Conservation (phyloP, 805 yeast species). For the Starmerella bombi region DNA sequence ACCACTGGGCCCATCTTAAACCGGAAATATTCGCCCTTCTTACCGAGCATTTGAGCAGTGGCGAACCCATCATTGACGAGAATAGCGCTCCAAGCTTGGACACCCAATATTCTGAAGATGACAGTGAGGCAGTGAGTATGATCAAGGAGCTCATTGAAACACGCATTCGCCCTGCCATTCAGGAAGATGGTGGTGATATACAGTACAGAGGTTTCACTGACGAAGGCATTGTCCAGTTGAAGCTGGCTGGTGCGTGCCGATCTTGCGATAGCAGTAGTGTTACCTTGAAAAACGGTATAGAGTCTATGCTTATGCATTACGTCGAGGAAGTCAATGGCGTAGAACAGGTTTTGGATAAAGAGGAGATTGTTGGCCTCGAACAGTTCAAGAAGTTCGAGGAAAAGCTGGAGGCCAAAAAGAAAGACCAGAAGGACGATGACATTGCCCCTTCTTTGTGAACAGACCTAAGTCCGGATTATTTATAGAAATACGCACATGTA, state of each 20-base stretch:
- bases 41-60: conserved; percentile 35
- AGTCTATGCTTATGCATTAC: conserved; percentile 92
- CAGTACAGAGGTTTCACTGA: conserved; percentile 77
- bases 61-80: conserved; percentile 39
- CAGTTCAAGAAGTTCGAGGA: conserved; percentile 79
- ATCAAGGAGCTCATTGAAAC: conserved; percentile 87
- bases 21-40: conserved; percentile 43
- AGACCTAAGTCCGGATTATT: too few relatives aligned
- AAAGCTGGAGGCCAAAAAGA: conserved; percentile 31
- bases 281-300: conserved; percentile 89
- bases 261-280: conserved; percentile 84
- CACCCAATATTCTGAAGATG: conserved; percentile 46
- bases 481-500: too few relatives aligned
- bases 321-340: conserved; percentile 90
- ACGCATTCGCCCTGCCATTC: conserved; percentile 92
- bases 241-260: conserved; percentile 90
- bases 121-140: conserved; percentile 71
- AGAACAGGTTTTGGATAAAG: conserved; percentile 75
- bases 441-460: conserved; percentile 20
- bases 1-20: conserved; percentile 59
- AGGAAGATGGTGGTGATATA: conserved; percentile 97
- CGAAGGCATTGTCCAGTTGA: conserved; percentile 78
- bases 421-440: conserved; percentile 15
- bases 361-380: conserved; percentile 54
- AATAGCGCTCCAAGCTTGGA: conserved; percentile 28